phyloP scores from a whole-genome alignment of 2,329 filamentous ascomycete species.

The Trichoderma sp. region DNA sequence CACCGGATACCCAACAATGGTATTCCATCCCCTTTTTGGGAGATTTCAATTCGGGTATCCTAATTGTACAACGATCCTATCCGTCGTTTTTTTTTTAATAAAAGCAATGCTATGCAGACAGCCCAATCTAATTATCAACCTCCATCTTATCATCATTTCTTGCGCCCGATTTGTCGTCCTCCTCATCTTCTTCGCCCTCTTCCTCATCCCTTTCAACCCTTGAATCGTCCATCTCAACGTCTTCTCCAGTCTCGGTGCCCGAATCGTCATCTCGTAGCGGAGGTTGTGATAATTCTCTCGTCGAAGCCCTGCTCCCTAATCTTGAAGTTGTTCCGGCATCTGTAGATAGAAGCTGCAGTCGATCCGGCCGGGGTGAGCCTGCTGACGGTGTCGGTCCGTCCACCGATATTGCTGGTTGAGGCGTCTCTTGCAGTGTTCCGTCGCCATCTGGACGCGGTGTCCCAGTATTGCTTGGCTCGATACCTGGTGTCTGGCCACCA shows the following conservation, averaged over 20 bases:
- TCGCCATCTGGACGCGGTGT: constrained; percentile 50
- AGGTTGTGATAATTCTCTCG: constrained; percentile 30
- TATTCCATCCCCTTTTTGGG: neutral
- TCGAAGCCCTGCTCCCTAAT: constrained; percentile 31
- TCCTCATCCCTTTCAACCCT: constrained; percentile 40
- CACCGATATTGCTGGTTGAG: constrained; percentile 29
- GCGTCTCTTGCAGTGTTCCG: constrained; percentile 28
- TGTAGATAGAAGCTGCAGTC: constrained; percentile 25
- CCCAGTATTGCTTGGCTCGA: constrained; percentile 51
- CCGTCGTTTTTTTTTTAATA: neutral
- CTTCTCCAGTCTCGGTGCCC: constrained; percentile 48
- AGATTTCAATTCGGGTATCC: constrained; percentile 23
- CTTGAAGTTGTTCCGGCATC: constrained; percentile 25
- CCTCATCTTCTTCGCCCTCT: constrained; percentile 31
- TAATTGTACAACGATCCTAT: constrained; percentile 23
- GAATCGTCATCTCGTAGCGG: constrained; percentile 30
- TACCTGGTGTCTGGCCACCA: constrained; percentile 50
- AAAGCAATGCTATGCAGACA: neutral
- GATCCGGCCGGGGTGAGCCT: constrained; percentile 33
- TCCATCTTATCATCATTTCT: constrained; percentile 64
- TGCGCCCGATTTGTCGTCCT: constrained; percentile 38
- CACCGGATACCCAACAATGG: neutral
- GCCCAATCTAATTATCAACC: constrained; percentile 43
- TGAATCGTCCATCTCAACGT: constrained; percentile 58
- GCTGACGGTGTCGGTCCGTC: constrained; percentile 36